A percentile compares a stretch with the other conserved stretches of the same genome.
Conservation (phyloP, 1,284 basidiomycete genomes). For the Ganoderma resinaceum region DNA sequence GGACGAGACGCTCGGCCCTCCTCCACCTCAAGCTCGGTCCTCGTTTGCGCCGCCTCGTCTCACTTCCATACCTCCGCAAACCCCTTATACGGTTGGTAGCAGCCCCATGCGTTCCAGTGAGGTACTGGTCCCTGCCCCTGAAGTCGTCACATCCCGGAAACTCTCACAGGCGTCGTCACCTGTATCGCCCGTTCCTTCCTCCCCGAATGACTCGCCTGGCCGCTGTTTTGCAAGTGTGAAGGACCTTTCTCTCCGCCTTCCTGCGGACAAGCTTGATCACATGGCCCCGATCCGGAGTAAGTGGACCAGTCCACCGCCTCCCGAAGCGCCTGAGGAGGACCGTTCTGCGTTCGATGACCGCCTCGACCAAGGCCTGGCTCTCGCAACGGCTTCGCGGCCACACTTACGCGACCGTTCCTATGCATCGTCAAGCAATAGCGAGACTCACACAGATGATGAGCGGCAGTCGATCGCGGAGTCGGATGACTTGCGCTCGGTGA, state of each 20-base stretch:
- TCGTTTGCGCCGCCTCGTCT: conserved; percentile 60
- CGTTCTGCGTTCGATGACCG: conserved; percentile 70
- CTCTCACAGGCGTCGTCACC: conserved; percentile 25
- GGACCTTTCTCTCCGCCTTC: conserved; percentile 49
- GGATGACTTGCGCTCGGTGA: conserved; percentile 71
- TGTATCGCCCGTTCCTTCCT: conserved; percentile 26
- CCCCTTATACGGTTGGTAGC: conserved; percentile 70
- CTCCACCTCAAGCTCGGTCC: conserved; percentile 51
- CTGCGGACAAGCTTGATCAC: conserved; percentile 55
- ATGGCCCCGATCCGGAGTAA: conserved; percentile 80
- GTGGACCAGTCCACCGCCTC: conserved; percentile 86
- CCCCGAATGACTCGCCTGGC: conserved; percentile 35
- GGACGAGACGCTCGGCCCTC: conserved; percentile 60
- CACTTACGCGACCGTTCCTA: conserved; percentile 54
- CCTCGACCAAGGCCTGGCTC: conserved; percentile 65
- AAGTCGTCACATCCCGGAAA: conserved; percentile 49
- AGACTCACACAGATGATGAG: conserved; percentile 70
- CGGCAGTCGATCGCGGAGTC: conserved; percentile 59
- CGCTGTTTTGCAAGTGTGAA: conserved; percentile 4
- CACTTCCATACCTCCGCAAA: conserved; percentile 67
- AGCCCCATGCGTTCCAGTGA: conserved; percentile 61
- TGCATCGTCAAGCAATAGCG: conserved; percentile 64
- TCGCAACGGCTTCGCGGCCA: conserved; percentile 70
- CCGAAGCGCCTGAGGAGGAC: conserved; percentile 72
- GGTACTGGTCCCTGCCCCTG: conserved; percentile 46